These are phyloP conservation scores for Aspergillus mulundensis DNA, from an alignment of 495 filamentous ascomycete genomes.

Conservation along the genomic window DNA sequence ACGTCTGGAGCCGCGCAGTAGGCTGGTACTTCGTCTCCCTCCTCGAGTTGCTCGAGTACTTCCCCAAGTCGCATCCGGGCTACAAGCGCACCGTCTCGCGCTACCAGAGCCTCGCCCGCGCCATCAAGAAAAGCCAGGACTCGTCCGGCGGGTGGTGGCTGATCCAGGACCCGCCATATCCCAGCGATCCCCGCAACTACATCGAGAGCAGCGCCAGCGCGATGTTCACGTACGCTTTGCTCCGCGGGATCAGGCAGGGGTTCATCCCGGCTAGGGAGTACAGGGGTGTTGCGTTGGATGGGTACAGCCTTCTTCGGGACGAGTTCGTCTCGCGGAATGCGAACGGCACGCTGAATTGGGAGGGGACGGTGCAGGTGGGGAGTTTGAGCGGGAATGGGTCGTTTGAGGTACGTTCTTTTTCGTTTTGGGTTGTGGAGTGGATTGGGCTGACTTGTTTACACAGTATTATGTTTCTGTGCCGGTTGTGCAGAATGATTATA, in stretches of 20 bases:
- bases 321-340: constrained; percentile 8
- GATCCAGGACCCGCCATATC: constrained; percentile 15
- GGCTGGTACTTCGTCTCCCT: constrained; percentile 21
- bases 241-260: constrained; percentile 14
- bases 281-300: background rate
- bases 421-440: background rate
- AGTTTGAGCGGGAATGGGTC: constrained; percentile 17
- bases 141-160: constrained; percentile 16
- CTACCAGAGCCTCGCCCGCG: constrained; percentile 10
- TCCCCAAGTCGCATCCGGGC: constrained; percentile 10
- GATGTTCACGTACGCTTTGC: constrained; percentile 18
- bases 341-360: constrained; percentile 16
- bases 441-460: background rate
- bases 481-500: constrained; percentile 14
- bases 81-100: constrained; percentile 8
- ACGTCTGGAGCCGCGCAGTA: constrained; percentile 16
- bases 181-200: constrained; percentile 12
- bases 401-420: constrained; percentile 12
- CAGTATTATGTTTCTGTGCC: constrained; percentile 20
- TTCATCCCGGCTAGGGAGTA: constrained; percentile 8
- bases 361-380: constrained; percentile 17
- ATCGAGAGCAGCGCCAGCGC: constrained; percentile 18
- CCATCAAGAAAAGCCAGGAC: constrained; percentile 11
- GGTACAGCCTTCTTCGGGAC: background rate
- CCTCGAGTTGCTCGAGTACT: constrained; percentile 14